A percentile compares a stretch with the other conserved stretches of the same genome.
Evolutionary conservation across 2,329 filamentous ascomycete species (phyloP).

Genomic region (Talaromyces verruculosus): DNA sequence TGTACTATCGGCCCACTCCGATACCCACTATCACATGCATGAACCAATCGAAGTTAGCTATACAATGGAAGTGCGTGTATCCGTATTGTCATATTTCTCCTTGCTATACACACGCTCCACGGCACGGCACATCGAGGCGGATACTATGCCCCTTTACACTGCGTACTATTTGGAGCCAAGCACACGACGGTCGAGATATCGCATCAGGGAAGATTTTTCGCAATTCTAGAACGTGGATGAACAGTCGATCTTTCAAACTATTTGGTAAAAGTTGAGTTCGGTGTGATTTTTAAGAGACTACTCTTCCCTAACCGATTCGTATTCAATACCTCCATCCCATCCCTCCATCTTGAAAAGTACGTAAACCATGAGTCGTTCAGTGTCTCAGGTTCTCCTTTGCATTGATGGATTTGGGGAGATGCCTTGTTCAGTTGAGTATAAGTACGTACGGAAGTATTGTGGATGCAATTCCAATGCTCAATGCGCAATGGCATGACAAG

Average conservation of each 20-base stretch:
- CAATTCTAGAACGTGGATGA: background rate
- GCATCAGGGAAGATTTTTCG: background rate
- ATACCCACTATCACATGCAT: background rate
- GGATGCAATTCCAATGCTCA: background rate
- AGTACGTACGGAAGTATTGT: background rate
- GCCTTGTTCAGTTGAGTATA: background rate
- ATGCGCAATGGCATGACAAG: background rate
- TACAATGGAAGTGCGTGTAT: background rate
- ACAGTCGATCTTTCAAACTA: background rate
- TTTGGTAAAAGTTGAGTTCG: background rate
- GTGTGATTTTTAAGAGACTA: background rate
- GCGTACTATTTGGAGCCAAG: background rate
- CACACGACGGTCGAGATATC: background rate
- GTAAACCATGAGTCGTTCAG: background rate
- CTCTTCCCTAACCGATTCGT: background rate
- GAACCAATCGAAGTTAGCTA: background rate
- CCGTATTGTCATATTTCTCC: background rate
- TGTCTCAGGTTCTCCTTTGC: background rate
- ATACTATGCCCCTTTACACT: background rate
- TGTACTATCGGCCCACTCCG: conserved; percentile 6
- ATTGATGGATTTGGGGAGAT: background rate
- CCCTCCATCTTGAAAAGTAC: background rate
- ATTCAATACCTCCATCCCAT: background rate
- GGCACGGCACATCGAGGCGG: background rate
- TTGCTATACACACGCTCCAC: background rate